phyloP scores from a whole-genome alignment of 2,329 filamentous ascomycete genomes.

The Monosporascus sp. region DNA sequence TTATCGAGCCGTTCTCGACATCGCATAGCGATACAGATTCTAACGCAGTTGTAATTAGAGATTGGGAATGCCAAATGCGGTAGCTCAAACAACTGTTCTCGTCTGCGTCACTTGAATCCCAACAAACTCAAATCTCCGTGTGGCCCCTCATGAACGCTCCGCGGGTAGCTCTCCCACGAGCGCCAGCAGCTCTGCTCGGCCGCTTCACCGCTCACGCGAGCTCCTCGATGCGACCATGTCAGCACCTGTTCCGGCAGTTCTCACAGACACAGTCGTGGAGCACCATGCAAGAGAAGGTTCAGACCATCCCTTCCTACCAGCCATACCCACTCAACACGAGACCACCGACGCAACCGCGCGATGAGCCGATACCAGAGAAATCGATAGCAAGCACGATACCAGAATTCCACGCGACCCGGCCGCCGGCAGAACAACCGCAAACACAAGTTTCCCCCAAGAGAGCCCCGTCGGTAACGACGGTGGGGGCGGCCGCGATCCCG shows the following conservation, averaged over 20 bases:
- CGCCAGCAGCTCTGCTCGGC: constrained; percentile 18
- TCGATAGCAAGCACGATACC: constrained; percentile 44
- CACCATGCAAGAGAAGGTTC: constrained; percentile 20
- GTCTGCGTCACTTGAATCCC: background rate
- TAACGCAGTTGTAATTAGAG: background rate
- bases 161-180: constrained; percentile 27
- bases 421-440: constrained; percentile 23
- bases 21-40: background rate
- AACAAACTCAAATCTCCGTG: constrained; percentile 1
- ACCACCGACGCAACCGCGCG: constrained; percentile 34
- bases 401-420: constrained; percentile 48
- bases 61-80: background rate
- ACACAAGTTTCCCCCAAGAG: background rate
- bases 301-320: constrained; percentile 38
- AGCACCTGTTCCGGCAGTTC: constrained; percentile 36
- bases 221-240: constrained; percentile 33
- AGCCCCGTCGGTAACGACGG: background rate
- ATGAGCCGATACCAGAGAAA: constrained; percentile 39
- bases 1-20: background rate
- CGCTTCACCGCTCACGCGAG: constrained; percentile 30
- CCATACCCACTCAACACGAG: constrained; percentile 44
- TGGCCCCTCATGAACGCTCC: constrained; percentile 36
- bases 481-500: constrained; percentile 36
- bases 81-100: background rate
- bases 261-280: constrained; percentile 27